Base-by-base conservation (phyloP, 1,284 basidiomycete species). In the Fomitiporia mediterranea region DNA sequence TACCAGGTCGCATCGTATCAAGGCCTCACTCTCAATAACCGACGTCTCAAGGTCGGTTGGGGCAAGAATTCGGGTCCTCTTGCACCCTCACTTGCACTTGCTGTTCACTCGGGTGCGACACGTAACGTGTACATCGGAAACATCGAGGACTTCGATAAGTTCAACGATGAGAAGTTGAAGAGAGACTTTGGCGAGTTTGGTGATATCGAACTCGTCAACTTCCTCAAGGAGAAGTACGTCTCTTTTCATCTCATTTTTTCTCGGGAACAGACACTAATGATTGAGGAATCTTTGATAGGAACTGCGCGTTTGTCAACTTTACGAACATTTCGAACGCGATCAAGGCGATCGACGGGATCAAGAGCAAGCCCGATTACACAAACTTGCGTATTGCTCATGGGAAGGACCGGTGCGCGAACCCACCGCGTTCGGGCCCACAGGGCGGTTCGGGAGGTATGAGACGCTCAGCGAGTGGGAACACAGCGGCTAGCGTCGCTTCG, bases 291-390 rank as follows among this genome's bases (percentile, higher is more conserved):
- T 47, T 57, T 52, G 38, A 1, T 63, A 89, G 86, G 79, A 91
- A 94, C 72, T 95, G 92, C 66, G 92, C 91, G 32, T 98, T 96
- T 69, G 89, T 96, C 67, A 98, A 97, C 77, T 97, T 93, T 66
- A 87, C 85, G 48, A 93, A 94, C 71, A 86, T 97, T 63, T 84
- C 88, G 53, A 92, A 94, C 64, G 94, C 94, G 23, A 94, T 94
- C 77, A 97, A 97, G 76, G 93, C 94, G 17, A 94, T 97, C 64
- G 93, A 96, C 56, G 88, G 84, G 11, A 83, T 96, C 70, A 94
- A 95, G 80, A 81, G 79, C 66, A 89, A 89, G 68, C 79, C 87
- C 4, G 90, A 92, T 68, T 94, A 94, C 67, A 78, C 82, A 25
- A 84, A 84, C 69, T 72, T 94, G 59, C 86, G 90, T 35, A 88